Conservation (phyloP, 2,329 filamentous ascomycete genomes). For the Xylaria sp. region DNA sequence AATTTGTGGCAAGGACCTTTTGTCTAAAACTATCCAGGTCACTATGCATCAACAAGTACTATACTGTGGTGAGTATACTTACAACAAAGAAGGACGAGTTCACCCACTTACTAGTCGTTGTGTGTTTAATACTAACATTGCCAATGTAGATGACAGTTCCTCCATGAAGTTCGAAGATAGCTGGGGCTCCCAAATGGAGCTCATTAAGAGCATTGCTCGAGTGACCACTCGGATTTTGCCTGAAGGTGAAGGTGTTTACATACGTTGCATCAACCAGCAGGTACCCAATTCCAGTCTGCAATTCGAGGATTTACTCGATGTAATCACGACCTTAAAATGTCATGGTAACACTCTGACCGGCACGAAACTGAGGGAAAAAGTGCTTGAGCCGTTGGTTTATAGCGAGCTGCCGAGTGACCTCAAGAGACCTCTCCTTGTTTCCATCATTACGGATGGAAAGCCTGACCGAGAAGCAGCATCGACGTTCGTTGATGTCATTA, state of each 20-base stretch:
- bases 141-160: conserved; percentile 27
- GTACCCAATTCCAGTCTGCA: conserved; percentile 15
- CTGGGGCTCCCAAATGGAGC: conserved; percentile 23
- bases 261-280: conserved; percentile 30
- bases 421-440: conserved; percentile 26
- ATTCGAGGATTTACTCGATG: not conserved
- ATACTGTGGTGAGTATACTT: not conserved
- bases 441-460: conserved; percentile 27
- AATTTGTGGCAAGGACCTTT: not conserved
- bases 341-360: conserved; percentile 22
- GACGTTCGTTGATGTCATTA: conserved; percentile 12
- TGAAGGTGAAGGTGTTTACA: conserved; percentile 26
- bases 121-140: not conserved
- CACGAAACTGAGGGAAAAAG: conserved; percentile 21
- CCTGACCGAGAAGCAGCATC: conserved; percentile 4
- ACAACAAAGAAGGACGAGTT: no score
- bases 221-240: conserved; percentile 27
- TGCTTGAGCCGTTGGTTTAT: conserved; percentile 29
- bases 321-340: not conserved
- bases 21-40: not conserved
- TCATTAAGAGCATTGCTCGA: conserved; percentile 22
- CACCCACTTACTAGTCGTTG: no score
- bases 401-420: conserved; percentile 3
- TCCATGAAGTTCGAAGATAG: conserved; percentile 25
- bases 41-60: not conserved